phyloP scores from a whole-genome alignment of 805 yeast species.

The Candida corydali region DNA sequence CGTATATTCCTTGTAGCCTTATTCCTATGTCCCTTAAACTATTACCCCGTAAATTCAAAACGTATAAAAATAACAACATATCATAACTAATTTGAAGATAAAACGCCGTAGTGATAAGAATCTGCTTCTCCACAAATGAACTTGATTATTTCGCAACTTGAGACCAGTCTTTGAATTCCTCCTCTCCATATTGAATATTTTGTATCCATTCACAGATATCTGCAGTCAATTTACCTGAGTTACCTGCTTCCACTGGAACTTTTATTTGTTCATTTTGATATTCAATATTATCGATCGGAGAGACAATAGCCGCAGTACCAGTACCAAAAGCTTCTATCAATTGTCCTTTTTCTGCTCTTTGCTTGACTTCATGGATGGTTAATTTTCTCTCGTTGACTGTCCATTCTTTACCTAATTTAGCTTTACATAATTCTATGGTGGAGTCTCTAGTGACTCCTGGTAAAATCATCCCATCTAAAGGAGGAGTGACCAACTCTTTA shows the following conservation, averaged over 20 bases:
- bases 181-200: conserved; percentile 86
- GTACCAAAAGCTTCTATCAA: conserved; percentile 93
- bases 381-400: conserved; percentile 75
- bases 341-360: conserved; percentile 73
- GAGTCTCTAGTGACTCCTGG: conserved; percentile 97
- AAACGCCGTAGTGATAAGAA: background rate
- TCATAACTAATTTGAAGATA: no score
- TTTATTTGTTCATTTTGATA: conserved; percentile 67
- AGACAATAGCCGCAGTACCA: conserved; percentile 96
- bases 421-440: conserved; percentile 70
- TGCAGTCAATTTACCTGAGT: conserved; percentile 78
- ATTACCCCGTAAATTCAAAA: background rate
- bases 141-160: conserved; percentile 30
- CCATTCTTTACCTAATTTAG: conserved; percentile 78
- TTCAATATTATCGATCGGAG: conserved; percentile 87
- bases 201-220: conserved; percentile 81
- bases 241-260: conserved; percentile 75
- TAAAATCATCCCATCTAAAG: conserved; percentile 93
- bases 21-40: background rate
- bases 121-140: background rate
- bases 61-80: no score
- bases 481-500: conserved; percentile 92
- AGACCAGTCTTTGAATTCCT: conserved; percentile 56
- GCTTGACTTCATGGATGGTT: conserved; percentile 76
- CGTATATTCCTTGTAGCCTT: no score